Evolutionary conservation across 129 eudicot species (phyloP).

Genomic region (Tagetes patula): DNA sequence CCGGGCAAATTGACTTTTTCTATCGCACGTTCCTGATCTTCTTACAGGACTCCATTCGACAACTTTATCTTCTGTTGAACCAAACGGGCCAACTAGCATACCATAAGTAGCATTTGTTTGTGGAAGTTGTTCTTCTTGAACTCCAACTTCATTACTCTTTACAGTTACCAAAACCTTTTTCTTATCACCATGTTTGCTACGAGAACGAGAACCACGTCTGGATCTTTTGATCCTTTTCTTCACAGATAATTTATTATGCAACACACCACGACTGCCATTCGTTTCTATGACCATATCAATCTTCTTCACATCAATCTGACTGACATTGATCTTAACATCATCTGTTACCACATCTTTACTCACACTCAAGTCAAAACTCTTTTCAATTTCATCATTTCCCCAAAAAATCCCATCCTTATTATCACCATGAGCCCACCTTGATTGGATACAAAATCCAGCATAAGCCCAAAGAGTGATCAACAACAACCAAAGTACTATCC

Average conservation of each 20-base stretch:
- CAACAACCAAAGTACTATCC: conserved; percentile 87
- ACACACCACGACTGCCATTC: conserved; percentile 31
- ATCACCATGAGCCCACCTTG: conserved; percentile 96
- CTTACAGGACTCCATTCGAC: conserved; percentile 88
- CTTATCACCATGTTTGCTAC: conserved; percentile 41
- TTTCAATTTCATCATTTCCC: conserved; percentile 35
- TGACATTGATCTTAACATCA: conserved; percentile 14
- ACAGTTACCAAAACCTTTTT: conserved; percentile 33
- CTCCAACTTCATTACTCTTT: conserved; percentile 34
- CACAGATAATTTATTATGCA: conserved; percentile 21
- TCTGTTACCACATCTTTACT: conserved; percentile 33
- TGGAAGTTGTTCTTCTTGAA: conserved; percentile 70
- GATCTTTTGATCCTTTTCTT: conserved; percentile 63
- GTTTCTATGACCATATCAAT: conserved; percentile 30
- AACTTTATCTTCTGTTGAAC: conserved; percentile 65
- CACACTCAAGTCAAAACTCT: conserved; percentile 40
- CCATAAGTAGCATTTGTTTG: conserved; percentile 68
- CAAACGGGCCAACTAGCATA: conserved; percentile 91
- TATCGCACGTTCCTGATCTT: conserved; percentile 87
- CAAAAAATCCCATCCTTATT: conserved; percentile 75
- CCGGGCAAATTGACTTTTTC: conserved; percentile 83
- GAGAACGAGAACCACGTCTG: conserved; percentile 37
- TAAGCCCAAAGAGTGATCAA: conserved; percentile 95
- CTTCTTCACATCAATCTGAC: conserved; percentile 26
- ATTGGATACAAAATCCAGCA: conserved; percentile 84